phyloP scores from a whole-genome alignment of 805 yeast genomes.

The Saccharomycopsis sp. region DNA sequence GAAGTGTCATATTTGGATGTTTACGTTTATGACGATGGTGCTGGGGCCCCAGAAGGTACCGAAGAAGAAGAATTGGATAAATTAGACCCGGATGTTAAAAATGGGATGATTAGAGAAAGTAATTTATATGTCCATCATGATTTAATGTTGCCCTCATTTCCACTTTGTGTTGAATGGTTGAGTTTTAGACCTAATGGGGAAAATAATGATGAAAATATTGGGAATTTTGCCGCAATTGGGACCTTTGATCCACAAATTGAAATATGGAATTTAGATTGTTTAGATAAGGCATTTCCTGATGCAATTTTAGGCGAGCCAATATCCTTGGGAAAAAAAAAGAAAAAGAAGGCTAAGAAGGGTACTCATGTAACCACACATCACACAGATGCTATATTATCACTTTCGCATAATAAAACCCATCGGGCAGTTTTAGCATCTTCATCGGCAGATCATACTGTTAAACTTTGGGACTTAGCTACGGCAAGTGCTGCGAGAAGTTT shows the following conservation, averaged over 20 bases:
- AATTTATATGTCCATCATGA: constrained; percentile 92
- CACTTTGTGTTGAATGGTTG: constrained; percentile 94
- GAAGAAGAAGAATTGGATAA: constrained; percentile 61
- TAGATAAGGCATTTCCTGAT: constrained; percentile 94
- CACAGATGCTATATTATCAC: constrained; percentile 86
- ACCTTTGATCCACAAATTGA: constrained; percentile 97
- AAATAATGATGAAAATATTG: constrained; percentile 38
- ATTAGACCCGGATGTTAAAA: constrained; percentile 38
- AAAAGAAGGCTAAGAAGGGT: constrained; percentile 35
- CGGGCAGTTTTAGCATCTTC: constrained; percentile 87
- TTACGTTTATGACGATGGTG: constrained; percentile 90
- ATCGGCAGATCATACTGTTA: constrained; percentile 91
- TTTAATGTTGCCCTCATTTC: constrained; percentile 94
- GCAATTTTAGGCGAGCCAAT: constrained; percentile 78
- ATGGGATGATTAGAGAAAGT: constrained; percentile 62
- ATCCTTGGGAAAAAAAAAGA: constrained; percentile 32
- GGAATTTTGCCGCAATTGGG: constrained; percentile 94
- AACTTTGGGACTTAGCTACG: constrained; percentile 84
- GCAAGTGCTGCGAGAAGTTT: constrained; percentile 76
- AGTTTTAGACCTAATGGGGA: constrained; percentile 57
- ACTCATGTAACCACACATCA: constrained; percentile 68
- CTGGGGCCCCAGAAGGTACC: constrained; percentile 67
- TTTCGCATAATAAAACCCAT: constrained; percentile 74
- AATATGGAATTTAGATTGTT: constrained; percentile 88
- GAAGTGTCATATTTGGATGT: constrained; percentile 89